Percentiles rank a stretch among this genome's conserved stretches.
These are phyloP conservation scores for Umbelopsis isabellina DNA, from an alignment of 192 early-diverging fungal genomes.

Conservation along the genomic window DNA sequence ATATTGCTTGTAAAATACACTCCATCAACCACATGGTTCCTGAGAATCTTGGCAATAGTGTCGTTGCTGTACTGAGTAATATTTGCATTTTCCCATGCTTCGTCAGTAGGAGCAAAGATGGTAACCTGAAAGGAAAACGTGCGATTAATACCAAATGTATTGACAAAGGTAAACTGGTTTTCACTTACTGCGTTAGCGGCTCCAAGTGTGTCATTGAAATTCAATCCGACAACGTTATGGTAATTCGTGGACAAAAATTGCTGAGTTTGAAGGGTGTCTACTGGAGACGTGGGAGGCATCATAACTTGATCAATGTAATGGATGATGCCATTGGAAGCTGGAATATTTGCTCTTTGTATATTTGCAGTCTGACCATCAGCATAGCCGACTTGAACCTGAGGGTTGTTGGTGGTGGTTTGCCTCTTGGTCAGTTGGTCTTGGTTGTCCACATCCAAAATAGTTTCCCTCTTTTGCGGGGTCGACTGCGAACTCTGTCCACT, in stretches of 20 bases:
- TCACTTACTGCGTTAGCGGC: not conserved
- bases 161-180: not conserved
- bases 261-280: not conserved
- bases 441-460: not conserved
- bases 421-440: not conserved
- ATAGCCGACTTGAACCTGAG: slow-evolving; percentile 22
- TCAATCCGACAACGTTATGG: not conserved
- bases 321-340: slow-evolving; percentile 22
- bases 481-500: not conserved
- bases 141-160: not conserved
- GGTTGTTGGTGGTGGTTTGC: not conserved
- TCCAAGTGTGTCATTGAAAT: not conserved
- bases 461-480: not conserved
- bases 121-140: slow-evolving; percentile 12
- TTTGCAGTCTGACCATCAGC: not conserved
- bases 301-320: slow-evolving; percentile 19
- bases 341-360: not conserved
- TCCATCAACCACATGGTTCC: slow-evolving; percentile 23
- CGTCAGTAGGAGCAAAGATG: slow-evolving; percentile 24
- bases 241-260: not conserved
- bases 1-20: slow-evolving; percentile 24
- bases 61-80: not conserved
- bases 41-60: not conserved
- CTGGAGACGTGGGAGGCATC: slow-evolving; percentile 9
- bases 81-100: not conserved